A percentile compares a stretch with the other conserved stretches of the same genome.
phyloP scores from a whole-genome alignment of 1,139 yeast species.

The Sugiyamaella japonica region DNA sequence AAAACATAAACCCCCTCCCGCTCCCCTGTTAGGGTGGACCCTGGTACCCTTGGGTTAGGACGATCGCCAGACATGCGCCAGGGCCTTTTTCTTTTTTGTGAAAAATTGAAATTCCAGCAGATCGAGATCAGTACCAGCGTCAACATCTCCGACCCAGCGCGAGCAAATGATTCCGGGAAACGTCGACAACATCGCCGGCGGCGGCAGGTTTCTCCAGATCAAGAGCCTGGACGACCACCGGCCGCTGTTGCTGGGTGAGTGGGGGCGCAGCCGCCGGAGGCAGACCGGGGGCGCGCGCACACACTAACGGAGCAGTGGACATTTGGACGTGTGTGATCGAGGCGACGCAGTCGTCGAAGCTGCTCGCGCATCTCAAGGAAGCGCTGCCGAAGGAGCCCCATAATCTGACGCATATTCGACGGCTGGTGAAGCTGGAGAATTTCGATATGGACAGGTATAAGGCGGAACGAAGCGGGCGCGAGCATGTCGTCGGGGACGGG shows the following conservation, averaged over 20 bases:
- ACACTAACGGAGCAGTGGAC: constrained; percentile 31
- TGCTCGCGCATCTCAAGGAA: constrained; percentile 36
- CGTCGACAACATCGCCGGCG: constrained; percentile 28
- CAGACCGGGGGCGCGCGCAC: neutral
- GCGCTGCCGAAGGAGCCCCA: constrained; percentile 37
- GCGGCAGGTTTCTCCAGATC: constrained; percentile 31
- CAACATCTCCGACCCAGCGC: neutral
- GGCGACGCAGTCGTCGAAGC: constrained; percentile 45
- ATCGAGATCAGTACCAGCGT: neutral
- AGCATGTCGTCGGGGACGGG: neutral
- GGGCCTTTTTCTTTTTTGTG: constrained; percentile 7
- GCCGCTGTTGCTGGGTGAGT: constrained; percentile 41
- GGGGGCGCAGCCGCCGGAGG: constrained; percentile 20
- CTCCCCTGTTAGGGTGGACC: neutral
- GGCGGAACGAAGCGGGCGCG: constrained; percentile 9
- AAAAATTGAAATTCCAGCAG: constrained; percentile 1
- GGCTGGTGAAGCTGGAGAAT: constrained; percentile 39
- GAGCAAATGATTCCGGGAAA: constrained; percentile 12
- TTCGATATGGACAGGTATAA: constrained; percentile 20
- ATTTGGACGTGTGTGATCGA: constrained; percentile 60
- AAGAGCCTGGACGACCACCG: constrained; percentile 34
- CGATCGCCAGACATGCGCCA: neutral
- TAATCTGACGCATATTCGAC: constrained; percentile 40
- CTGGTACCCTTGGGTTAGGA: constrained; percentile 6
- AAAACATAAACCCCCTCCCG: too few species aligned